phyloP scores from a whole-genome alignment of 306 rosid species.

The Citrullus colocynthis region DNA sequence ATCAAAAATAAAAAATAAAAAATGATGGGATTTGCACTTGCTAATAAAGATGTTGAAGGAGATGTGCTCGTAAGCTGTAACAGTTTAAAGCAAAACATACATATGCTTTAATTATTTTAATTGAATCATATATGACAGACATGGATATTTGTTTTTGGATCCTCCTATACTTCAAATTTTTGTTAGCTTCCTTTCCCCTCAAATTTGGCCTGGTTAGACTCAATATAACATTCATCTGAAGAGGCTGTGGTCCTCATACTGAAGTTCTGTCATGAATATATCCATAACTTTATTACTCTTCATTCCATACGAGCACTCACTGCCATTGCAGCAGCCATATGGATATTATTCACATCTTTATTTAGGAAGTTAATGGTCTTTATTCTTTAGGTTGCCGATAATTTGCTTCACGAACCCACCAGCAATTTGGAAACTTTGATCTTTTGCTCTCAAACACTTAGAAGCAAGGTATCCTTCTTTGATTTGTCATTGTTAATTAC shows the following conservation, averaged over 20 bases:
- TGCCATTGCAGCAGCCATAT: not conserved
- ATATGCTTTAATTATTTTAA: not conserved
- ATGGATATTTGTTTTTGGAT: not conserved
- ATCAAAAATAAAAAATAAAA: no score
- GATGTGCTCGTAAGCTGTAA: not conserved
- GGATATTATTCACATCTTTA: not conserved
- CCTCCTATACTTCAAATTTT: not conserved
- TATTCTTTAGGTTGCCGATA: slow-evolving; percentile 79
- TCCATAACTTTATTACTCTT: not conserved
- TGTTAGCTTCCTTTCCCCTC: not conserved
- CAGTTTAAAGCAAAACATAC: not conserved
- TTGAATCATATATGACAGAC: not conserved
- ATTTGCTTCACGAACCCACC: slow-evolving; percentile 85
- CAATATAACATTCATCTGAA: not conserved
- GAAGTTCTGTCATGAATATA: not conserved
- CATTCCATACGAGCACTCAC: not conserved
- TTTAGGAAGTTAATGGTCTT: slow-evolving; percentile 9
- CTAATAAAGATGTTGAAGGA: not conserved
- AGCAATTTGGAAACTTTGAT: slow-evolving; percentile 95
- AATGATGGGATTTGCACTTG: not conserved
- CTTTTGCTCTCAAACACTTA: slow-evolving; percentile 92
- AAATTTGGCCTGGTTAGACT: not conserved
- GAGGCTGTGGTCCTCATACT: not conserved
- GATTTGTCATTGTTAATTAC: not conserved
- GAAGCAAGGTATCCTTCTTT: slow-evolving; percentile 71